phyloP scores from a whole-genome alignment of 179 eudicot species.

The Vitellaria paradoxa region DNA sequence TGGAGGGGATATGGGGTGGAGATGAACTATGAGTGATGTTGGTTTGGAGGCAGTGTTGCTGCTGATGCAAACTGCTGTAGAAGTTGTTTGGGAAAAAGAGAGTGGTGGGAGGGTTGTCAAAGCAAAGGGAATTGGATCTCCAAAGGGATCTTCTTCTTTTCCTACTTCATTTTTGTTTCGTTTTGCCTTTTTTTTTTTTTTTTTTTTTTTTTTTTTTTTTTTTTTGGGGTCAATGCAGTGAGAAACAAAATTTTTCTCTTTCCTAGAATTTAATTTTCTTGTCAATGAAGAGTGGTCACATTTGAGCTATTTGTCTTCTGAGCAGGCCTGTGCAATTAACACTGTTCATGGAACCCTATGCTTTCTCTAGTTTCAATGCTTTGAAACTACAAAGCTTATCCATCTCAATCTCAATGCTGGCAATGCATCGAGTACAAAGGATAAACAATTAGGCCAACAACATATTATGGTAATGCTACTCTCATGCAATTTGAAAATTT shows the following conservation, averaged over 20 bases:
- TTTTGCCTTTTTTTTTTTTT: constrained; percentile 1
- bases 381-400: too few species aligned
- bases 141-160: constrained; percentile 10
- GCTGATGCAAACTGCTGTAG: constrained; percentile 1
- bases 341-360: constrained; percentile 17
- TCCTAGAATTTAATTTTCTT: constrained; percentile 14
- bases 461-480: too few species aligned
- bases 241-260: constrained; percentile 9
- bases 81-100: too few species aligned
- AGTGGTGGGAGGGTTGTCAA: not conserved
- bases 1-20: constrained; percentile 26
- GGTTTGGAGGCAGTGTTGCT: not conserved
- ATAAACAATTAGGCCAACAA: too few species aligned
- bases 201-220: constrained; percentile 3
- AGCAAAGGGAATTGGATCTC: constrained; percentile 22
- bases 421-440: too few species aligned
- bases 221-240: constrained; percentile 1
- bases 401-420: too few species aligned
- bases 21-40: not conserved
- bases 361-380: not conserved
- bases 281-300: too few species aligned
- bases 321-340: constrained; percentile 3
- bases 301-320: constrained; percentile 1
- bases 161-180: too few species aligned
- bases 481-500: too few species aligned